Base-by-base conservation (phyloP, 2,329 filamentous ascomycete genomes). In the Orbilia ellipsospora region DNA sequence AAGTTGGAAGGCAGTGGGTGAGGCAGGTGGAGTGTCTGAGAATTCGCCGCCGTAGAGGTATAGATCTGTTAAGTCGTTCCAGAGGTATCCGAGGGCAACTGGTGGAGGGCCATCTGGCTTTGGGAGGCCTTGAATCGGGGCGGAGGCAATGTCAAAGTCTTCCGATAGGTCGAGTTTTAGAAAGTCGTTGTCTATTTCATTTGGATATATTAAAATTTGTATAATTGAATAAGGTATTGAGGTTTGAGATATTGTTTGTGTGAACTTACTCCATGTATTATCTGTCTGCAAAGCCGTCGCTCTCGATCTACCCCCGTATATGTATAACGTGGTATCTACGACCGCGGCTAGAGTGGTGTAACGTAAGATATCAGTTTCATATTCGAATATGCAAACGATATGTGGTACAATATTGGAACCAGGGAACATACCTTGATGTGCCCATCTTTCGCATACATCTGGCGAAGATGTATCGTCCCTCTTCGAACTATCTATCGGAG, bases 31-130 rank as follows among this genome's bases (percentile, higher is more conserved):
- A 13, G 84, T 85, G 78, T 92, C 90, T 0, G 90, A 89, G 79
- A 90, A 92, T 78, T 92, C 85, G 16, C 91, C 91, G 16, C 91
- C 91, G 78, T 93, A 94, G 2, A 93, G 85, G 80, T 87, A 93
- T 0, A 94, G 83, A 12, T 88, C 88, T 64, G 89, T 85, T 79
- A 88, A 88, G 54, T 91, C 90, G 79, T 90, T 88, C 91, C 91
- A 94, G 0, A 94, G 85, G 77, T 90, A 90, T 2, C 91, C 91
- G 52, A 91, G 86, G 0, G 90, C 87, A 12, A 94, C 87, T 2
- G 89, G 86, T 0, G 91, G 91, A 0, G 90, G 90, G 0, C 90
- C 91, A 8, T 87, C 88, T 0, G 90, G 90, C 76, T 86, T 85
- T 18, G 89, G 83, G 10, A 92, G 84, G 1, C 89, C 89, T 0